Base-by-base conservation (phyloP, 163 green algal species). In the Chlorella variabilis region DNA sequence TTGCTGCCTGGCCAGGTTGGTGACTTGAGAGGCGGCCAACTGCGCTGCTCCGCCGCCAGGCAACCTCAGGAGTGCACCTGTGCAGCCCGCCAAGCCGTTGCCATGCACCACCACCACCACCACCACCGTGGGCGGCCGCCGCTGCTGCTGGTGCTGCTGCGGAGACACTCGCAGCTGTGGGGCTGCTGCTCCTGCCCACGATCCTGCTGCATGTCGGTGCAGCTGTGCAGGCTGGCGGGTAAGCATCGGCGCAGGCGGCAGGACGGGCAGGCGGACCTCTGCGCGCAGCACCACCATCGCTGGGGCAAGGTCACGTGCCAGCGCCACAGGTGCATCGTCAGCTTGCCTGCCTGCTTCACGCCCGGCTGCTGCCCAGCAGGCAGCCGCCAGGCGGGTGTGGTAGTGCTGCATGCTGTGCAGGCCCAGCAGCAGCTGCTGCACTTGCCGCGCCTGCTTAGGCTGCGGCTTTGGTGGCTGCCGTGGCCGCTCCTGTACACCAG, bases 331-430 rank as follows among this genome's bases (percentile, higher is more conserved):
- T 34, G 45, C 48, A 11, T 58, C 31, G 36, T 58, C 48, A 41
- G 23, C 49, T 51, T 29, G 59, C n/a, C 59, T 11, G n/a, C 59
- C 21, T 11, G 45, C 15, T 23, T n/a, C 13, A 18, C 54, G 31
- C 33, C 25, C 45, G 11, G 0, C n/a, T n/a, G 54, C 54, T 38
- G 59, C 59, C 59, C 58, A 51, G 36, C 71, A 68, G 20, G 45
- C 18, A 25, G 36, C 71, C 18, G 71, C 71, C 17, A 27, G 36
- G 20, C 71, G 33, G 36, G 23, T 27, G 18, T 56, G 73, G 38
- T 80, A 80, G 56, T 69, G 56, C 34, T 36, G 34, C 73, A 80
- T 80, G 73, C 73, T 80, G 73, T 80, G 73, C 56, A 73, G 41
- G 38, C 65, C 65, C 65, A 73, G 38, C 65, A 54, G 65, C 62